Evolutionary conservation across 2,329 filamentous ascomycete species (phyloP), one percentile per base, ranked within the genome.

Genomic region (Chalaropsis ovoidea): DNA sequence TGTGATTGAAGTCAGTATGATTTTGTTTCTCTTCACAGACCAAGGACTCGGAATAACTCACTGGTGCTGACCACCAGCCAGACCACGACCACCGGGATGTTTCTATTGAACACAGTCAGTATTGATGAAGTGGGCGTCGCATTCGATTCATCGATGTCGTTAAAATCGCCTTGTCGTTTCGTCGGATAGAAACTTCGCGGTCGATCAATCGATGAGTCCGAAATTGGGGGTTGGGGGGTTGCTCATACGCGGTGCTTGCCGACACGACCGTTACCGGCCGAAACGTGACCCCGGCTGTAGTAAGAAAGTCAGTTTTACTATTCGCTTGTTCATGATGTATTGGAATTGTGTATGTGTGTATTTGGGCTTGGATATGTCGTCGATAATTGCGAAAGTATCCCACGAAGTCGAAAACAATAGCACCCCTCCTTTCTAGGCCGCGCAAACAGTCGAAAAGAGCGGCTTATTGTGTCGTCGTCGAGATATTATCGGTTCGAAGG

Each of bases 21-120:
- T 52, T 22, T n/a, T 17, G 19, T 22, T 2, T n/a, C 2, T n/a
- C 8, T 47, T 13, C 24, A 60, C 39, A 19, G 19, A 45, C 27
- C 39, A 39, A n/a, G 64, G 35, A 6, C 17, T 52, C n/a, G 31
- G 31, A 58, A 10, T 52, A 65, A 69, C 68, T 68, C 58, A 69
- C 68, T 99, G 94, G 84, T 99, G 94, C 83, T 96, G 90, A 86
- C 92, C 93, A 95, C 94, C 93, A 78, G 94, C 94, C 81, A 88
- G 82, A 87, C 85, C 85, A 89, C 89, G 82, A 84, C 85, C 85
- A 86, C 85, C 85, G 73, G 84, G 85, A 73, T 87, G 85, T 87
- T 99, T 97, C 78, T 68, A 58, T 63, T 62, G 47, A 39, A 61
- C 19, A 13, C 22, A 60, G 67, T 68, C 47, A 68, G 67, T 68